Conservation (phyloP, 495 filamentous ascomycete species). For the Beverwykella pulmonaria region DNA sequence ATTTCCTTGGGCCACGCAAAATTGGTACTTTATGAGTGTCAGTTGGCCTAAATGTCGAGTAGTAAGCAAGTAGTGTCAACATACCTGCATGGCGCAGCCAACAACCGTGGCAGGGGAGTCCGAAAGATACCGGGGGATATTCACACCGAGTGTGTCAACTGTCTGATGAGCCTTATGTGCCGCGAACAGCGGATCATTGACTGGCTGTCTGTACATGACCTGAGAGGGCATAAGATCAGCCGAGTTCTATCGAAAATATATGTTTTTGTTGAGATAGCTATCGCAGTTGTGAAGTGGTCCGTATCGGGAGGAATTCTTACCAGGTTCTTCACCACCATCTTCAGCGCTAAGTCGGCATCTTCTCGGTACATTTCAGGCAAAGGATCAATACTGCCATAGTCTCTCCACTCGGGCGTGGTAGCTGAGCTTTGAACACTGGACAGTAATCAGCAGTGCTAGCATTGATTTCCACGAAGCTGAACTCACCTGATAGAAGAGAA, state of each 20-base stretch:
- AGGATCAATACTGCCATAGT: background rate
- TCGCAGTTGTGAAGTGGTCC: background rate
- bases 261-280: background rate
- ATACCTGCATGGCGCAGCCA: constrained; percentile 15
- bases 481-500: background rate
- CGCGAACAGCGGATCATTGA: constrained; percentile 9
- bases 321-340: constrained; percentile 11
- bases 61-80: background rate
- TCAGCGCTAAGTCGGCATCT: constrained; percentile 5
- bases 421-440: background rate
- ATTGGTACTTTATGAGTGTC: constrained; percentile 12
- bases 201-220: background rate
- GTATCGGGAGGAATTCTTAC: background rate
- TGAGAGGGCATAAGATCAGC: background rate
- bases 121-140: background rate
- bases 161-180: background rate
- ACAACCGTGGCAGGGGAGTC: constrained; percentile 11
- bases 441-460: background rate
- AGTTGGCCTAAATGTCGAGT: background rate
- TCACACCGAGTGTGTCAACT: background rate
- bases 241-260: too few species aligned
- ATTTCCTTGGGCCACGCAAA: constrained; percentile 4
- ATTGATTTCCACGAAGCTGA: background rate
- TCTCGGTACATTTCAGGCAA: constrained; percentile 13
- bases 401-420: background rate